Evolutionary conservation across 1,284 basidiomycete genomes (phyloP).

Genomic region (Ganoderma meredithae): DNA sequence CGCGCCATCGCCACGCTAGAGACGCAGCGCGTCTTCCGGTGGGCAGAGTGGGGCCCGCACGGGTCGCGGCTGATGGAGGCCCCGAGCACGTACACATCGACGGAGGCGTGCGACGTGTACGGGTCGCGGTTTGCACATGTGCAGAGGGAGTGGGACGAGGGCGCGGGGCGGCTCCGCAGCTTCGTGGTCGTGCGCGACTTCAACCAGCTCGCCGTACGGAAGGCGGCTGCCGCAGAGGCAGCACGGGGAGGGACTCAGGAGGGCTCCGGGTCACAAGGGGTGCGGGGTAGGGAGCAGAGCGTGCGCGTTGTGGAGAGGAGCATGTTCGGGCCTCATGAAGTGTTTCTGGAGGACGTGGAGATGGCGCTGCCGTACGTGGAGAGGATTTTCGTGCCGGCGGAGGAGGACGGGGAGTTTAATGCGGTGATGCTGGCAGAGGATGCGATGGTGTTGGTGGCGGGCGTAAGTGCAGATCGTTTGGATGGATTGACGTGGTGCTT

Average conservation of each 20-base stretch:
- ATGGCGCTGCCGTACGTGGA: slow-evolving; percentile 56
- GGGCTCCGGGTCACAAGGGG: too few species aligned
- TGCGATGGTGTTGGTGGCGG: slow-evolving; percentile 53
- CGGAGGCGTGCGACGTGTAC: slow-evolving; percentile 68
- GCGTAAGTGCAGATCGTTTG: slow-evolving; percentile 43
- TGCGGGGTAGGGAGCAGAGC: background rate
- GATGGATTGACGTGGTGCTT: background rate
- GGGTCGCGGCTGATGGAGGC: slow-evolving; percentile 52
- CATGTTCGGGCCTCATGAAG: slow-evolving; percentile 19
- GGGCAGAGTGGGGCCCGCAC: slow-evolving; percentile 62
- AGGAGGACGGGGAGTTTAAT: slow-evolving; percentile 29
- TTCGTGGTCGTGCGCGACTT: slow-evolving; percentile 53
- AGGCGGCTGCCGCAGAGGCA: slow-evolving; percentile 31
- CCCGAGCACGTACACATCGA: slow-evolving; percentile 43
- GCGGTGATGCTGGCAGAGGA: slow-evolving; percentile 64
- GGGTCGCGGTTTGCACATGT: slow-evolving; percentile 54
- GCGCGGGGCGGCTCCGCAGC: slow-evolving; percentile 17
- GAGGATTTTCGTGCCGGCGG: slow-evolving; percentile 32
- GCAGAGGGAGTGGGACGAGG: background rate
- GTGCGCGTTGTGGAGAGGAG: slow-evolving; percentile 30
- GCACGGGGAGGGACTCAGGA: background rate
- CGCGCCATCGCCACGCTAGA: slow-evolving; percentile 39
- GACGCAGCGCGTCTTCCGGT: slow-evolving; percentile 44
- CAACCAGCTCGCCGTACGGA: slow-evolving; percentile 49
- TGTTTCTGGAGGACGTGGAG: slow-evolving; percentile 48